phyloP scores from a whole-genome alignment of 2,329 filamentous ascomycete species.

The Colletotrichum australisinense region DNA sequence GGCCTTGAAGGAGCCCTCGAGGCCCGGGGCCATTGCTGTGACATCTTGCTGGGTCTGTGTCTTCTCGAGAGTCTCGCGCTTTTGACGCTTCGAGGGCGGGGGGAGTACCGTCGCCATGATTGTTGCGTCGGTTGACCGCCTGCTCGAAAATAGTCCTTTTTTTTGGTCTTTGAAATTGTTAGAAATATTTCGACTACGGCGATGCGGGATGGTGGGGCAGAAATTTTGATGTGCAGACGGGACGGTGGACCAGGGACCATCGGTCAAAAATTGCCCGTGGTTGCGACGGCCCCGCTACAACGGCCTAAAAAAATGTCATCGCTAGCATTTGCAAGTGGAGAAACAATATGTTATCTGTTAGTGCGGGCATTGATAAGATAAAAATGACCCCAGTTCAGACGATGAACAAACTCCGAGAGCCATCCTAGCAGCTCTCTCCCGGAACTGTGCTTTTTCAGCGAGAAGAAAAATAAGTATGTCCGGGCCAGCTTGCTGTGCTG shows the following conservation, averaged over 20 bases:
- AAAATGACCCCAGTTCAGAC: neutral
- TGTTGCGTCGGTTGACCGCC: constrained; percentile 1
- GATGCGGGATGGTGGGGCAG: constrained; percentile 35
- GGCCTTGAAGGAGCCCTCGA: constrained; percentile 82
- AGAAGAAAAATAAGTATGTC: constrained; percentile 14
- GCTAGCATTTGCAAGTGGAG: constrained; percentile 23
- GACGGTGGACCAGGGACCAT: neutral
- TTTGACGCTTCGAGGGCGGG: constrained; percentile 90
- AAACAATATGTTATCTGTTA: constrained; percentile 20
- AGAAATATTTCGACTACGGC: constrained; percentile 31
- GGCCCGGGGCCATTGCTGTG: constrained; percentile 72
- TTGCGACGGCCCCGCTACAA: neutral
- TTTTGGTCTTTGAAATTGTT: constrained; percentile 7
- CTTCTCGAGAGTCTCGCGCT: constrained; percentile 78
- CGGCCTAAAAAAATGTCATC: neutral
- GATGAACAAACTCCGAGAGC: constrained; percentile 22
- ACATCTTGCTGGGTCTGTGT: constrained; percentile 82
- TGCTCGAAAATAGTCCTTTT: neutral
- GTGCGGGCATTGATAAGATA: constrained; percentile 4
- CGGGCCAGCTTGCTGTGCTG: neutral
- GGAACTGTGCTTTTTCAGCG: constrained; percentile 21
- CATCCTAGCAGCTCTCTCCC: constrained; percentile 18
- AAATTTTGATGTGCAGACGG: constrained; percentile 28
- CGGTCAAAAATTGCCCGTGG: constrained; percentile 26
- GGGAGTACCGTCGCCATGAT: constrained; percentile 83